Base-by-base conservation (phyloP, 1,284 basidiomycete species). In the Boletellus deceptivus region DNA sequence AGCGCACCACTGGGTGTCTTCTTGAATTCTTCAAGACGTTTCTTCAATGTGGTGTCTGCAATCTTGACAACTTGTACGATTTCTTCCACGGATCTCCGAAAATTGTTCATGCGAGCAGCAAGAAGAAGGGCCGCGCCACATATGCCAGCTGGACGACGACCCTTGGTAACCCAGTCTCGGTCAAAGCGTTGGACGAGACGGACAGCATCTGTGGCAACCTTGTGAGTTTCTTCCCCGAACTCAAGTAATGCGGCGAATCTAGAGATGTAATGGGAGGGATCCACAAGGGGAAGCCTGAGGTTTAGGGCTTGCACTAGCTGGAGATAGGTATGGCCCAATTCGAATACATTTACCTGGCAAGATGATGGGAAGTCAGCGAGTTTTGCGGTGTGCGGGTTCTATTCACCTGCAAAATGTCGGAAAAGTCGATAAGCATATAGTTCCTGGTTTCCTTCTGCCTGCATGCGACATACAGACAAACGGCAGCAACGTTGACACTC, bases 351-450 rank as follows among this genome's bases (percentile, higher is more conserved):
- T 59, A 98, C 93, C 91, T 96, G 42, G 42, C 39, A 49, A 29
- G 47, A 44, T 16, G 47, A 49, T 55, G 47, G 11, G 35, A 29
- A 35, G 8, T 18, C 24, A 43, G 44, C 3, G 5, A 34, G 2
- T 43, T 13, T 3, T 38, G n/a, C 34, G 25, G 39, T n/a, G 11
- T 6, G 25, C 16, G 25, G 20, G 25, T n/a, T 11, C 0, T 18
- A 63, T 77, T 59, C 58, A 91, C 93, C 73, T 92, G 91, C 22
- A 98, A 78, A 25, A 93, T 75, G 65, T 97, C 94, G 14, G 90
- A 91, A 66, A 99, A 98, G 72, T 99, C 97, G 58, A 99, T 99
- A 34, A 99, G 84, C 97, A 99, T 99, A 67, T 96, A 93, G 53
- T 86, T 89, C 36, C 88, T 76, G 0, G 89, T 92, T 70, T 96